These are phyloP conservation scores for Neocucurbitaria cava DNA, from an alignment of 2,329 filamentous ascomycete genomes.

Conservation along the genomic window DNA sequence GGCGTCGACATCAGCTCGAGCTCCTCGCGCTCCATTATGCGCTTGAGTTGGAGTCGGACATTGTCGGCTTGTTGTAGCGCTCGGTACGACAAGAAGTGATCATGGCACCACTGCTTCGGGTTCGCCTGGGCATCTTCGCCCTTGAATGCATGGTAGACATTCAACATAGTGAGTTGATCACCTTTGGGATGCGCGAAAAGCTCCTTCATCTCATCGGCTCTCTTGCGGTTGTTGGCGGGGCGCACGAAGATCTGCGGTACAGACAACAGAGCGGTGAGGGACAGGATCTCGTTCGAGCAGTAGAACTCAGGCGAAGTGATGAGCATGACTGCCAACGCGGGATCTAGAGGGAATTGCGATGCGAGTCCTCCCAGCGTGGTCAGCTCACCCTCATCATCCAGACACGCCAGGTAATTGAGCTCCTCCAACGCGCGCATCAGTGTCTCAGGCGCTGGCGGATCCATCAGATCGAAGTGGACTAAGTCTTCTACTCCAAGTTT, in stretches of 20 bases:
- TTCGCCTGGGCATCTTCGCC: constrained; percentile 72
- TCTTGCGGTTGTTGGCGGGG: constrained; percentile 82
- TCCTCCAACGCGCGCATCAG: constrained; percentile 98
- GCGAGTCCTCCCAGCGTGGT: constrained; percentile 85
- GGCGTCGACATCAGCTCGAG: constrained; percentile 86
- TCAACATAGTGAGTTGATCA: constrained; percentile 94
- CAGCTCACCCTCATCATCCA: constrained; percentile 95
- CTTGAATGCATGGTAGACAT: constrained; percentile 98
- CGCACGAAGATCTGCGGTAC: constrained; percentile 94
- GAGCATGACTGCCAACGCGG: constrained; percentile 93
- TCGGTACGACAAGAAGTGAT: constrained; percentile 91
- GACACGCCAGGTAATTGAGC: constrained; percentile 94
- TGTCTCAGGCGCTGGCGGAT: constrained; percentile 95
- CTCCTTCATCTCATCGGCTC: constrained; percentile 96
- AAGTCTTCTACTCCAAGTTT: constrained; percentile 95
- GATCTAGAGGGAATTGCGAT: constrained; percentile 95
- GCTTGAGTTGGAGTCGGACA: constrained; percentile 87
- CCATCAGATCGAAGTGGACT: constrained; percentile 98
- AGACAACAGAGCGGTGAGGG: constrained; percentile 89
- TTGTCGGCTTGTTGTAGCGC: constrained; percentile 93
- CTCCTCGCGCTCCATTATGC: constrained; percentile 94
- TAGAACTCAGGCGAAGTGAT: constrained; percentile 98
- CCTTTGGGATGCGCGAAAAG: constrained; percentile 92
- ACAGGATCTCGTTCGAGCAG: constrained; percentile 97
- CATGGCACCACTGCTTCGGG: constrained; percentile 91